Conservation (phyloP, 768 basidiomycete genomes). For the Termitomyces sp. region DNA sequence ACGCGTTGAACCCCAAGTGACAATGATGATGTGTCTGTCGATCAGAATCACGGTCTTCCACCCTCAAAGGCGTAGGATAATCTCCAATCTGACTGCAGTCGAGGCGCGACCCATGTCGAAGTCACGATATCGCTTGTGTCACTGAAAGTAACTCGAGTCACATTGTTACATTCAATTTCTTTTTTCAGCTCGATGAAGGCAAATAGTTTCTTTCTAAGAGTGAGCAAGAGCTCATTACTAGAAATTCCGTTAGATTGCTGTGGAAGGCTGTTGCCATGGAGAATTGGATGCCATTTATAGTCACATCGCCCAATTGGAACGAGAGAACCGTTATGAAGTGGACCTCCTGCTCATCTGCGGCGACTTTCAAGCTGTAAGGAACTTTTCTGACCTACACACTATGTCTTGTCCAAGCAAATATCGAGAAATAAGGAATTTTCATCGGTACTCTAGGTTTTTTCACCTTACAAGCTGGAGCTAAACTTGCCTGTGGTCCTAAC, state of each 20-base stretch:
- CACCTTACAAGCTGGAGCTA: not conserved
- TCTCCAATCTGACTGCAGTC: not conserved
- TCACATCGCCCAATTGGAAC: slow-evolving; percentile 60
- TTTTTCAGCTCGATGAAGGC: not conserved
- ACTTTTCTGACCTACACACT: slow-evolving; percentile 75
- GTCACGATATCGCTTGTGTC: too few relatives aligned
- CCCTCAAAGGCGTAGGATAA: not conserved
- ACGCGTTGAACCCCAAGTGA: not conserved
- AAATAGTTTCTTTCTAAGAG: not conserved
- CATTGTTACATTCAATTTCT: not conserved
- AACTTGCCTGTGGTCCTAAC: not conserved
- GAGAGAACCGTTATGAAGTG: slow-evolving; percentile 55
- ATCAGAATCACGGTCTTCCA: not conserved
- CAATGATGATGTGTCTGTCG: not conserved
- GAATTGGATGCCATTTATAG: slow-evolving; percentile 81
- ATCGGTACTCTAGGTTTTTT: slow-evolving; percentile 43
- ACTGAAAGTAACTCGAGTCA: not conserved
- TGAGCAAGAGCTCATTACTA: not conserved
- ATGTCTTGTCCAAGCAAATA: slow-evolving; percentile 93
- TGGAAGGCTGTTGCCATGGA: slow-evolving; percentile 96
- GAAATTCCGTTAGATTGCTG: slow-evolving; percentile 54
- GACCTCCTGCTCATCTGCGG: slow-evolving; percentile 91
- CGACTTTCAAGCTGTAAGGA: slow-evolving; percentile 94
- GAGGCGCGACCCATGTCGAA: too few relatives aligned
- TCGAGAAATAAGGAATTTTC: slow-evolving; percentile 74